Conservation (phyloP, 148 eudicot species). For the Persicaria tinctoria region DNA sequence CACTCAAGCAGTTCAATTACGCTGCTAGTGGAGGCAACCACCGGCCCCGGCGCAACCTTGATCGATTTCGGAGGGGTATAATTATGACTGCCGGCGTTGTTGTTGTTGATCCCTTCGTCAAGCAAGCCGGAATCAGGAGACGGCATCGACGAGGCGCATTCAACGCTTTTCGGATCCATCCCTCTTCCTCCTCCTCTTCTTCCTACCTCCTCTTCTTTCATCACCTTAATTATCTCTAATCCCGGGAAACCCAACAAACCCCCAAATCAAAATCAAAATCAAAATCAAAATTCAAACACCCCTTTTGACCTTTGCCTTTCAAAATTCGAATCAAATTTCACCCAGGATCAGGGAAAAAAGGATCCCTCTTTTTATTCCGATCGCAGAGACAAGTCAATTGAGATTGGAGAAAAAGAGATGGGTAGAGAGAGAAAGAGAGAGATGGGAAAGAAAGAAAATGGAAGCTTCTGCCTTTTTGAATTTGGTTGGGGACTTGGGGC, state of each 20-base stretch:
- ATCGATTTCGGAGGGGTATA: neutral
- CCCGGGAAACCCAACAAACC: constrained; percentile 1
- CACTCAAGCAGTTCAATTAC: constrained; percentile 10
- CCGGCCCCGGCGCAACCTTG: constrained; percentile 7
- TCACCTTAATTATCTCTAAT: neutral
- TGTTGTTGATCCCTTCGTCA: neutral
- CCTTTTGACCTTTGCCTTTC: too few species aligned
- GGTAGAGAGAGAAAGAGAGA: neutral
- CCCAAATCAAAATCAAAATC: neutral
- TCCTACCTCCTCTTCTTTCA: constrained; percentile 3
- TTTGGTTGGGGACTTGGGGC: neutral
- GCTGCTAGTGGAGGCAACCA: constrained; percentile 9
- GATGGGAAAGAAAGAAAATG: neutral
- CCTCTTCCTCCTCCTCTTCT: neutral
- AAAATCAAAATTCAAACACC: too few species aligned
- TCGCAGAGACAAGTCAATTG: neutral
- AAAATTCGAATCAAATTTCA: neutral
- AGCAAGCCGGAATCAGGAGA: neutral
- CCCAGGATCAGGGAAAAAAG: neutral
- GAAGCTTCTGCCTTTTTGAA: neutral
- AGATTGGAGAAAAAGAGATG: neutral
- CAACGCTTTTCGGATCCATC: constrained; percentile 11
- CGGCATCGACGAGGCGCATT: constrained; percentile 7
- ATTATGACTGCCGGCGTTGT: neutral
- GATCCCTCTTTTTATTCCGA: neutral